Conservation (phyloP, 78 protist species). For the Dictyostelium purpureum region DNA sequence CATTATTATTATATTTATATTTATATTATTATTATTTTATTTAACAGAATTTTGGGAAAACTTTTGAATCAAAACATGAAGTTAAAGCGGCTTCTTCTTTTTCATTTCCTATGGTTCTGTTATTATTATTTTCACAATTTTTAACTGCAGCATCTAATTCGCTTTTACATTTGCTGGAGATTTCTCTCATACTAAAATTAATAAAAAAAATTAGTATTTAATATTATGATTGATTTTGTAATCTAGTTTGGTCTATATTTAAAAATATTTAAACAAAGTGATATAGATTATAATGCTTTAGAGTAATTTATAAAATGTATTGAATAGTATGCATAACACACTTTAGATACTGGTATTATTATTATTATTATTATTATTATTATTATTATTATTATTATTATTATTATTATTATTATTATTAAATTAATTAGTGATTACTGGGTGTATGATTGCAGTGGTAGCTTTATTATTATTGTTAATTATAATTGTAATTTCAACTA, state of each 20-base stretch:
- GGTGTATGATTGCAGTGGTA: neutral
- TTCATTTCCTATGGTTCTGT: slow-evolving; percentile 10
- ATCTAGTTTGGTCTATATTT: too few relatives aligned
- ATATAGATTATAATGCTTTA: too few relatives aligned
- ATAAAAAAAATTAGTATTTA: neutral
- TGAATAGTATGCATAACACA: too few relatives aligned
- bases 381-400: neutral
- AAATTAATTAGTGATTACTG: too few relatives aligned
- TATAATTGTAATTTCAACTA: too few relatives aligned
- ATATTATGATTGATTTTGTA: neutral
- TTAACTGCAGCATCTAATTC: neutral
- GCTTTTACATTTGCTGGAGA: neutral
- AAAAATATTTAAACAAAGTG: too few relatives aligned
- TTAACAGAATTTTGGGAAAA: neutral
- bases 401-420: too few relatives aligned
- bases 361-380: neutral
- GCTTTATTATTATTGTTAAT: neutral
- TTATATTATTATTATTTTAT: neutral
- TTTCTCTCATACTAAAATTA: slow-evolving; percentile 29
- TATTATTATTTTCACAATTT: slow-evolving; percentile 44
- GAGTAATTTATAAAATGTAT: too few relatives aligned
- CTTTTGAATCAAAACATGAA: slow-evolving; percentile 9
- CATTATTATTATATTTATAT: neutral
- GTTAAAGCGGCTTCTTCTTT: neutral
- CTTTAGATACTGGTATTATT: neutral